Percentiles rank a stretch among this genome's conserved stretches.
phyloP scores from a whole-genome alignment of 805 yeast species.

The Pichia cephalocereana region DNA sequence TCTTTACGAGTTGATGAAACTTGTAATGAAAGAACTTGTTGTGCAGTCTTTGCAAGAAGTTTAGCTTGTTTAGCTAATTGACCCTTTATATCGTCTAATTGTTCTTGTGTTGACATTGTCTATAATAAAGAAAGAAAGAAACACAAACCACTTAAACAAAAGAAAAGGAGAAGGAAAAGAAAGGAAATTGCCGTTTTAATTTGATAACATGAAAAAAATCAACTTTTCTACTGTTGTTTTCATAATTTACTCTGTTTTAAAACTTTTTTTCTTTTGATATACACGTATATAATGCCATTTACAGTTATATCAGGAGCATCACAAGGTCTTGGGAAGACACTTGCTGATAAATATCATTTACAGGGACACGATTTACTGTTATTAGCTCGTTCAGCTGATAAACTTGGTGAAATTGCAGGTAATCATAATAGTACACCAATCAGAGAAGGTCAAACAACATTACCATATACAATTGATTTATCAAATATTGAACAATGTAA shows the following conservation, averaged over 20 bases:
- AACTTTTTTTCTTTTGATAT: too few relatives aligned
- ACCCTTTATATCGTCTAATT: constrained; percentile 42
- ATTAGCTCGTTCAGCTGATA: constrained; percentile 66
- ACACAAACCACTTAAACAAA: too few relatives aligned
- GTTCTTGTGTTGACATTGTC: constrained; percentile 8
- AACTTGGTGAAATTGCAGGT: constrained; percentile 39
- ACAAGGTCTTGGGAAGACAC: constrained; percentile 82
- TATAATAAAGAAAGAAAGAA: background rate
- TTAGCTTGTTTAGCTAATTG: constrained; percentile 44
- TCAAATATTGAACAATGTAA: constrained; percentile 40
- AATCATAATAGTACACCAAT: constrained; percentile 11
- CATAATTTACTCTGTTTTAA: too few relatives aligned
- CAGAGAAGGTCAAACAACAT: constrained; percentile 20
- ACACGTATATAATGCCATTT: constrained; percentile 24
- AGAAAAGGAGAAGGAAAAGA: too few relatives aligned
- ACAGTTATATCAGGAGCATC: constrained; percentile 86
- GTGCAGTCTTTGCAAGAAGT: constrained; percentile 68
- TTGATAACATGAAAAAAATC: too few relatives aligned
- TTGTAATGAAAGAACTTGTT: constrained; percentile 65
- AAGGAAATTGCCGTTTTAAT: too few relatives aligned
- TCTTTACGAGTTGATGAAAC: constrained; percentile 37
- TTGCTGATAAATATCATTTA: constrained; percentile 44
- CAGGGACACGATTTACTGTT: constrained; percentile 58
- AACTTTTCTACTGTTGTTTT: too few relatives aligned
- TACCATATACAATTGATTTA: constrained; percentile 55